Conservation (phyloP, 2,329 filamentous ascomycete genomes). For the Verticillium klebahnii region DNA sequence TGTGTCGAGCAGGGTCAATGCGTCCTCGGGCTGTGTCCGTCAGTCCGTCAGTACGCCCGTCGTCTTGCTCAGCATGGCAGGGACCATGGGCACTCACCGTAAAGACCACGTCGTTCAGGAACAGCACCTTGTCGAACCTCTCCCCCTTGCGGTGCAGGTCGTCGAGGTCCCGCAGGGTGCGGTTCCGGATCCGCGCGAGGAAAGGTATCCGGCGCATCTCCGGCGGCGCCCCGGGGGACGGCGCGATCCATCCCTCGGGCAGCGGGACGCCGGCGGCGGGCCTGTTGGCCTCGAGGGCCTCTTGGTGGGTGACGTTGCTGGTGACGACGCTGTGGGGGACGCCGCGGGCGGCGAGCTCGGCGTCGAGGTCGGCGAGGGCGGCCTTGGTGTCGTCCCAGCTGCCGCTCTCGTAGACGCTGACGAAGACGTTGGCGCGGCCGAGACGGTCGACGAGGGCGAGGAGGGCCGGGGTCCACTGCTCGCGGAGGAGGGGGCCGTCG, state of each 20-base stretch:
- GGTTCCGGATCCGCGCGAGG: constrained; percentile 60
- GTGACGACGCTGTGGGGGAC: constrained; percentile 52
- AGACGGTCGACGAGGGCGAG: constrained; percentile 50
- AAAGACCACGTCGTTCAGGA: constrained; percentile 61
- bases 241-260: constrained; percentile 57
- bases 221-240: constrained; percentile 44
- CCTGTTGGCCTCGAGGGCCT: constrained; percentile 40
- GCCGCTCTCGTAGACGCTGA: constrained; percentile 65
- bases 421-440: constrained; percentile 60
- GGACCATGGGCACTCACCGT: constrained; percentile 31
- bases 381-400: constrained; percentile 65
- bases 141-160: constrained; percentile 44
- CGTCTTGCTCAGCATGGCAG: not conserved
- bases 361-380: constrained; percentile 52
- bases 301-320: constrained; percentile 53
- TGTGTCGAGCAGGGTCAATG: constrained; percentile 51
- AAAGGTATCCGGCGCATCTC: constrained; percentile 66
- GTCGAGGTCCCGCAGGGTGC: constrained; percentile 54
- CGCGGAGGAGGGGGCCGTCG: constrained; percentile 53
- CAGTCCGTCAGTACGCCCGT: not conserved
- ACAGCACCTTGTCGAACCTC: constrained; percentile 55
- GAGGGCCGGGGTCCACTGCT: constrained; percentile 59
- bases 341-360: constrained; percentile 42
- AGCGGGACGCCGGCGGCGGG: constrained; percentile 12
- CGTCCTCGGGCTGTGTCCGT: constrained; percentile 43